Evolutionary conservation across 2,329 filamentous ascomycete species (phyloP).

Genomic region (Endocalyx cinctus): DNA sequence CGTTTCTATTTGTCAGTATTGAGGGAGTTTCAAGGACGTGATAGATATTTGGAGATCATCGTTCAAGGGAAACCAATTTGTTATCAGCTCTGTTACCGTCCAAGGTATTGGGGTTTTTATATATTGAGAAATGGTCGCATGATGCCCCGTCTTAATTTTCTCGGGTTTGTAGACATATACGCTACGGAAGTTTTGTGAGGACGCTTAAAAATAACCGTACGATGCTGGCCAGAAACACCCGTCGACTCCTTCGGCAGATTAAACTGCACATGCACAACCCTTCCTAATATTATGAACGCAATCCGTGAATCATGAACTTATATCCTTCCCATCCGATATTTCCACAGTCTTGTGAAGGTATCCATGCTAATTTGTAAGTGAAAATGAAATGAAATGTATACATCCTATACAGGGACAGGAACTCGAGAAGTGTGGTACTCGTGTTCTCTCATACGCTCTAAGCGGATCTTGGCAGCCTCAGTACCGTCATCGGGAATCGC

Average conservation of each 20-base stretch:
- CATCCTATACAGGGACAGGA: conserved; percentile 15
- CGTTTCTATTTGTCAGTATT: no score
- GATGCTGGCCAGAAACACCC: conserved; percentile 23
- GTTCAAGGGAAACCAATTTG: no score
- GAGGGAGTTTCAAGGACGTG: no score
- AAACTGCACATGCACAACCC: conserved; percentile 14
- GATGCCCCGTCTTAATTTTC: conserved; percentile 16
- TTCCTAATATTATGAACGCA: conserved; percentile 14
- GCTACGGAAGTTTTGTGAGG: no score
- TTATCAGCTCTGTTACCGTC: no score
- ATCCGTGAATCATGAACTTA: conserved; percentile 19
- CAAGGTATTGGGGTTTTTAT: no score
- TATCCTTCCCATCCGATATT: no score
- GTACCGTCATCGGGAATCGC: conserved; percentile 62
- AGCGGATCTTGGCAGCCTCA: conserved; percentile 60
- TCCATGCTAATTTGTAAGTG: no score
- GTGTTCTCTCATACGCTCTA: conserved; percentile 45
- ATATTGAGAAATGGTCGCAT: conserved; percentile 23
- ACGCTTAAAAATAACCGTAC: conserved; percentile 18
- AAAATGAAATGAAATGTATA: no score
- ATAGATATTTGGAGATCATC: no score
- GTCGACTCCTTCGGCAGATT: conserved; percentile 12
- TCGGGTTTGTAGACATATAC: no score
- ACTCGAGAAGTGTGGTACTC: conserved; percentile 25
- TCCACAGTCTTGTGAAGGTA: no score